These are phyloP conservation scores for Metarhizium album DNA, from an alignment of 2,329 filamentous ascomycete species.

Conservation along the genomic window DNA sequence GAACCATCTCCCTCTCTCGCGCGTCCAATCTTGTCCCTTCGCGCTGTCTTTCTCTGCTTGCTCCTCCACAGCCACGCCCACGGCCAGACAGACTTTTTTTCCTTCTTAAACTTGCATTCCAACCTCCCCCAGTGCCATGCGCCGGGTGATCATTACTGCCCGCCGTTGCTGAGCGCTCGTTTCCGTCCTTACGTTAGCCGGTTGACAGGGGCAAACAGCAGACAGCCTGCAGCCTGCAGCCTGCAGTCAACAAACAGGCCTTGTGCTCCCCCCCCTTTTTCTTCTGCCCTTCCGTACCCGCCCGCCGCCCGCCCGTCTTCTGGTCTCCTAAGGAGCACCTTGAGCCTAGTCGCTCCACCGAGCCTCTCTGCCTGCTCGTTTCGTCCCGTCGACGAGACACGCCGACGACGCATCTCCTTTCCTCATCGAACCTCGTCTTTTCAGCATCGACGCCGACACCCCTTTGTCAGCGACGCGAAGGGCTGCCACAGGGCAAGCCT, in stretches of 20 bases:
- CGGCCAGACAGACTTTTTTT: conserved; percentile 5
- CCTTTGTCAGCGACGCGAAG: conserved; percentile 5
- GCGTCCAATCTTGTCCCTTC: too few relatives aligned
- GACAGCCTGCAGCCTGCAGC: not conserved
- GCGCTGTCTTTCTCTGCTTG: conserved; percentile 2
- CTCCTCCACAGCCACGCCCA: conserved; percentile 6
- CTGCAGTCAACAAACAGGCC: not conserved
- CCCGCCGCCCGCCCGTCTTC: conserved; percentile 6
- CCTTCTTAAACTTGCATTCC: conserved; percentile 4
- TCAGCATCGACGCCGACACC: not conserved
- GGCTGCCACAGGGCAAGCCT: conserved; percentile 4
- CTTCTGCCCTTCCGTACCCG: not conserved
- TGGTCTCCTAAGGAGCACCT: conserved; percentile 5
- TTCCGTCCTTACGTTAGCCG: not conserved
- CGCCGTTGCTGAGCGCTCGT: conserved; percentile 11
- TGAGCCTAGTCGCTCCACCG: conserved; percentile 11
- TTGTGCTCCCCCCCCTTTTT: conserved; percentile 8
- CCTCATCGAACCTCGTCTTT: not conserved
- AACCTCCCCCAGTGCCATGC: not conserved
- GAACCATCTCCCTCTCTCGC: too few relatives aligned
- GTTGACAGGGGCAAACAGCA: not conserved
- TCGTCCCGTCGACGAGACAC: conserved; percentile 1
- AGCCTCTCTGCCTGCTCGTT: conserved; percentile 8
- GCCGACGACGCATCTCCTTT: conserved; percentile 6
- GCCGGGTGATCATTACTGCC: conserved; percentile 12